Evolutionary conservation across 305 asterid genomes (phyloP).

Genomic region (Coffea humblotiana): DNA sequence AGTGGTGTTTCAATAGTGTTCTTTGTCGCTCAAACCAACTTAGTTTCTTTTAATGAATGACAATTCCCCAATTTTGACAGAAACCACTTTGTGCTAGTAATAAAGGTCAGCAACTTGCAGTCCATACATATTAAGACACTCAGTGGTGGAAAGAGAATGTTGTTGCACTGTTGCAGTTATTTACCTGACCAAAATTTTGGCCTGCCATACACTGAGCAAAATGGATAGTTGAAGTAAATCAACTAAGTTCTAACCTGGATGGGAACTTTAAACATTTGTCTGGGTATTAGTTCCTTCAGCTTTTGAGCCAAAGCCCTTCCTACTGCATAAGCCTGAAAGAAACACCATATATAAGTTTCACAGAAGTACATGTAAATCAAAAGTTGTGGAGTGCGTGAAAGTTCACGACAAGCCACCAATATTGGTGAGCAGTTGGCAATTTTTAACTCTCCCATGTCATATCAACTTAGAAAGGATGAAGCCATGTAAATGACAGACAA

Average conservation of each 20-base stretch:
- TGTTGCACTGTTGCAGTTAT: not conserved
- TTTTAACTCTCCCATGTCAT: too few species aligned
- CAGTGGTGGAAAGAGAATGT: not conserved
- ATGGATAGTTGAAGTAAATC: not conserved
- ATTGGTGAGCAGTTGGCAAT: not conserved
- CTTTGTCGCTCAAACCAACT: too few species aligned
- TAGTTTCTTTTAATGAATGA: too few species aligned
- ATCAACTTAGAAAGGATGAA: not conserved
- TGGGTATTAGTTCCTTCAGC: constrained; percentile 95
- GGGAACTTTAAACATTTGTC: constrained; percentile 99
- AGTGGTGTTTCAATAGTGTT: not conserved
- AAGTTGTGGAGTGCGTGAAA: not conserved
- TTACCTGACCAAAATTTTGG: not conserved
- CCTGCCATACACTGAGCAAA: not conserved
- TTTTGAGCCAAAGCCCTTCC: constrained; percentile 99
- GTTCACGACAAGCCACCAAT: not conserved
- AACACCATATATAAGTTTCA: constrained; percentile 6
- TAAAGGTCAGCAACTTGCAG: not conserved
- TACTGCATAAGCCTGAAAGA: constrained; percentile 81
- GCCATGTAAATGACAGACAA: not conserved
- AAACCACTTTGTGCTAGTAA: not conserved
- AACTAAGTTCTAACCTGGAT: constrained; percentile 62
- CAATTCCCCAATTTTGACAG: not conserved
- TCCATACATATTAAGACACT: not conserved
- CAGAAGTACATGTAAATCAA: not conserved